phyloP scores from a whole-genome alignment of 768 basidiomycete species.

The Trametes elegans region DNA sequence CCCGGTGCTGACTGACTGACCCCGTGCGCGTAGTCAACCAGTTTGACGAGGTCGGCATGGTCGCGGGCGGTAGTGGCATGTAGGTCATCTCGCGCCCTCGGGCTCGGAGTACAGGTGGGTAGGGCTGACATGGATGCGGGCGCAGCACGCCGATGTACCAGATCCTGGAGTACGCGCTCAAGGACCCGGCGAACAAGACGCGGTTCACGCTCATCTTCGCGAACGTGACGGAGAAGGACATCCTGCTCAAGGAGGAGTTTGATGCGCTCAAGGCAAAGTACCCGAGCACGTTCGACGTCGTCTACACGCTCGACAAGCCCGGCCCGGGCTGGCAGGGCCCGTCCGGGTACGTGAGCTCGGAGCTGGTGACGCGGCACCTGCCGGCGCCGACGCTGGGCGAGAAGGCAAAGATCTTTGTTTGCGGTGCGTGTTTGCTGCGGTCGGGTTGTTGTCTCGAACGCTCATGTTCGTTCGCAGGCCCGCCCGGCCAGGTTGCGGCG shows the following conservation, averaged over 20 bases:
- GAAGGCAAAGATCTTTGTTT: slow-evolving; percentile 88
- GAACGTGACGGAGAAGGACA: slow-evolving; percentile 88
- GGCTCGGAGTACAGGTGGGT: too few species aligned
- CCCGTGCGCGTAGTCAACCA: slow-evolving; percentile 66
- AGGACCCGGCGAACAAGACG: slow-evolving; percentile 81
- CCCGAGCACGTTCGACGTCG: slow-evolving; percentile 71
- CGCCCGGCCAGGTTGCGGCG: slow-evolving; percentile 86
- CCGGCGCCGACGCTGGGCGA: slow-evolving; percentile 60
- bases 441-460: too few species aligned
- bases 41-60: slow-evolving; percentile 81
- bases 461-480: slow-evolving; percentile 44
- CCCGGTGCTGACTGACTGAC: too few species aligned
- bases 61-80: slow-evolving; percentile 96
- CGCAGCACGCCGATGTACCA: slow-evolving; percentile 81
- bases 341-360: slow-evolving; percentile 71
- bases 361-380: slow-evolving; percentile 73
- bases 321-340: slow-evolving; percentile 58
- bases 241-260: slow-evolving; percentile 79
- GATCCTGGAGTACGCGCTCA: slow-evolving; percentile 69
- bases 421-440: slow-evolving; percentile 51
- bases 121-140: slow-evolving; percentile 6
- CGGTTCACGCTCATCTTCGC: slow-evolving; percentile 92
- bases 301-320: slow-evolving; percentile 86
- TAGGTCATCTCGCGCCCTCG: slow-evolving; percentile 33
- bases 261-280: slow-evolving; percentile 66